Evolutionary conservation across 1,284 basidiomycete genomes (phyloP), one percentile per base, ranked within the genome.

Genomic region (Melanopsichium pennsylvanicum): DNA sequence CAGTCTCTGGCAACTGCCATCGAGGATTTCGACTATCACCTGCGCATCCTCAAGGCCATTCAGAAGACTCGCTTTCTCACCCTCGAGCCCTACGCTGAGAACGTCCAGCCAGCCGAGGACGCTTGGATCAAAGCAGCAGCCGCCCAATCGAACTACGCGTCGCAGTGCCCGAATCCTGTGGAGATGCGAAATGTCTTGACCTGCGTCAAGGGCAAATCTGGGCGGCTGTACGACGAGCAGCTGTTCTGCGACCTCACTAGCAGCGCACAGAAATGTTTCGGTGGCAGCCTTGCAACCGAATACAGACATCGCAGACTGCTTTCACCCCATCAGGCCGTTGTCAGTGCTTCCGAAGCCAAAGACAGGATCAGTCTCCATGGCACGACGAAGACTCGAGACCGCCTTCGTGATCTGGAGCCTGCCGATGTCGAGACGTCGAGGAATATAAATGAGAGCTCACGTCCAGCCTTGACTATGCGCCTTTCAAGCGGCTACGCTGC

Each of bases 1-100:
- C 26, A 48, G 23, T 19, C 18, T 3, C 44, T 60, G 6, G 23
- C 21, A 6, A 18, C 25, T 8, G 31, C 33, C n/a, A 27, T 54
- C 13, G 33, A 52, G 11, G 5, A 31, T 13, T 43, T 60, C n/a
- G 8, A 33, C 7, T 35, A 21, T 26, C 39, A 60, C 15, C 18
- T 54, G 9, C 33, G 22, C 6, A n/a, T 42, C 10, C 48, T 60
- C 2, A 19, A 27, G 16, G 57, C 57, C 7, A 41, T 50, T 5
- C 50, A 52, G 21, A 22, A 27, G n/a, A 52, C 57, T 11, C 57
- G 57, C 15, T 48, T 27, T 11, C 44, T 60, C 8, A 41, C 34
- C 7, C 38, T 60, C 21, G 57, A 60, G 35, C 57, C 57, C 5
- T 46, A 48, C 23, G 42, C 50, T 16, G 57, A 60, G 39, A 51